Conservation (phyloP, 73 alveolate genomes). For the Paramecium biaurelia region DNA sequence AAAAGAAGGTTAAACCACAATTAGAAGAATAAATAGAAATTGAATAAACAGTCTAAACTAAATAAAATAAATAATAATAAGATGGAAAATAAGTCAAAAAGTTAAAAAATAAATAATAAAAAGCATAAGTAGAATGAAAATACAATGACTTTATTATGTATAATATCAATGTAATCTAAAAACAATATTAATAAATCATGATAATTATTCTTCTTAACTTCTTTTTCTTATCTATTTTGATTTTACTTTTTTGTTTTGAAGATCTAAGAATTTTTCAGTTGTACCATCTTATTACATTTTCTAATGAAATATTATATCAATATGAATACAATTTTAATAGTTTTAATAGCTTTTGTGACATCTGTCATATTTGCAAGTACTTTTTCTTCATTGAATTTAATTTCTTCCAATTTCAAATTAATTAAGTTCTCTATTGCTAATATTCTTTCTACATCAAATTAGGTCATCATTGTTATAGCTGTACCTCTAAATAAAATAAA, state of each 20-base stretch:
- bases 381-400: constrained; percentile 74
- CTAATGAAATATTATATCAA: not conserved
- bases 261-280: constrained; percentile 34
- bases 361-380: constrained; percentile 39
- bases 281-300: constrained; percentile 62
- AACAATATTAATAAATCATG: not conserved
- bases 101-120: not conserved
- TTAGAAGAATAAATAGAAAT: not conserved
- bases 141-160: not conserved
- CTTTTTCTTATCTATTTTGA: constrained; percentile 33
- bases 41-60: not conserved
- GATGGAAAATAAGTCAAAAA: not conserved
- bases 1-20: not conserved
- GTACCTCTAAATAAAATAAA: constrained; percentile 69
- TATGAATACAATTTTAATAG: constrained; percentile 24
- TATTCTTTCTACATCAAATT: constrained; percentile 88
- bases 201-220: not conserved
- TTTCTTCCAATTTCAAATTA: constrained; percentile 80
- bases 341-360: constrained; percentile 37
- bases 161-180: not conserved
- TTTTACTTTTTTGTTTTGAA: constrained; percentile 29
- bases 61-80: not conserved
- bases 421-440: constrained; percentile 84
- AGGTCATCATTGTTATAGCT: constrained; percentile 91
- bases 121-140: not conserved